Evolutionary conservation across 129 eudicot species (phyloP).

Genomic region (Silybum marianum): DNA sequence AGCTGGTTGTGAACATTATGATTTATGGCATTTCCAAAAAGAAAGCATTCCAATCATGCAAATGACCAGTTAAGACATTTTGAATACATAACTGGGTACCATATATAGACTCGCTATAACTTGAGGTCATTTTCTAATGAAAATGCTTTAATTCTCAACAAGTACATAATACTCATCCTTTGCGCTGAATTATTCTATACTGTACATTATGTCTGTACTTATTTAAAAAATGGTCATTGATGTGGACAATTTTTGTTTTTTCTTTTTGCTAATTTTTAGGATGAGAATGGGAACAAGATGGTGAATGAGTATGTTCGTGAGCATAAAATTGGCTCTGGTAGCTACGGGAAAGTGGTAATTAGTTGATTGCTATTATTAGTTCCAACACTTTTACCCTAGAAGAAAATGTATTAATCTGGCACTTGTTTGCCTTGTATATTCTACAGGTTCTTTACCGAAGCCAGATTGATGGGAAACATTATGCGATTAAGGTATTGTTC

Average conservation of each 20-base stretch:
- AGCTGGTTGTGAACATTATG: not conserved
- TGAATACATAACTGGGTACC: not conserved
- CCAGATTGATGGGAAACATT: slow-evolving; percentile 78
- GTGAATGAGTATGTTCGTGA: slow-evolving; percentile 83
- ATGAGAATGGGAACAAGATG: slow-evolving; percentile 85
- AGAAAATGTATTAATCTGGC: not conserved
- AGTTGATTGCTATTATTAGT: slow-evolving; percentile 28
- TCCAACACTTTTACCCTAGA: not conserved
- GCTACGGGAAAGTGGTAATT: slow-evolving; percentile 98
- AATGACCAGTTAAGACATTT: not conserved
- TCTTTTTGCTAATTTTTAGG: slow-evolving; percentile 46
- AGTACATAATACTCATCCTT: not conserved
- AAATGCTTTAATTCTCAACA: not conserved
- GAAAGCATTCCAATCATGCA: not conserved
- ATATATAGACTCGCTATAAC: not conserved
- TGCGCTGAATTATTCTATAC: not conserved
- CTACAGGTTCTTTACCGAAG: slow-evolving; percentile 84
- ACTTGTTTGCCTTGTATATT: slow-evolving; percentile 22
- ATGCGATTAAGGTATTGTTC: slow-evolving; percentile 83
- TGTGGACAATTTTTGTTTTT: not conserved
- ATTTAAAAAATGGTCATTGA: not conserved
- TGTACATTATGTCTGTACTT: not conserved
- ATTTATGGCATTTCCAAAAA: not conserved
- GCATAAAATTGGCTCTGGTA: slow-evolving; percentile 84
- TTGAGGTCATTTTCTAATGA: not conserved